Evolutionary conservation across 1,284 basidiomycete species (phyloP).

Genomic region (Sporisorium sorghi): DNA sequence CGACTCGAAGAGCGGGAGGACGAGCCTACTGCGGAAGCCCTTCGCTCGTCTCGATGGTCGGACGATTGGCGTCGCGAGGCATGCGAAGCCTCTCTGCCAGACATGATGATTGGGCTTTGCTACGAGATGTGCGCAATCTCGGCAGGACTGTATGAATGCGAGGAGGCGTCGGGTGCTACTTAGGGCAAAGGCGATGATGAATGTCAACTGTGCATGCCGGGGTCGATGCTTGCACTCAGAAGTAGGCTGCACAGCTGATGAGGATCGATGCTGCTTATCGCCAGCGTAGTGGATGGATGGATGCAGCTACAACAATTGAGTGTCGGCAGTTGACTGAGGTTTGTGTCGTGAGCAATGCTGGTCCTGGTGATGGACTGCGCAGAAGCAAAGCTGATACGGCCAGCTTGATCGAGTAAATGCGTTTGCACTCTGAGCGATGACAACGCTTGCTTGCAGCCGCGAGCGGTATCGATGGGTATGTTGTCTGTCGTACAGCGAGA

Average conservation of each 20-base stretch:
- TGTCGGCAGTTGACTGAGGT: too few species aligned
- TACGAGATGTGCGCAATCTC: not conserved
- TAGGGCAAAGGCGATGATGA: not conserved
- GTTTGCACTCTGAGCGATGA: too few species aligned
- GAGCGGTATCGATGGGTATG: too few species aligned
- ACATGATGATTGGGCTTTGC: conserved; percentile 7
- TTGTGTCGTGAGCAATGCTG: too few species aligned
- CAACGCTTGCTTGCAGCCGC: too few species aligned
- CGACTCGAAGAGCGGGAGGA: conserved; percentile 41
- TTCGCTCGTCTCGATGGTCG: conserved; percentile 21
- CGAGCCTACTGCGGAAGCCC: conserved; percentile 11
- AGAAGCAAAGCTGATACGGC: too few species aligned
- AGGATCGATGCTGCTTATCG: not conserved
- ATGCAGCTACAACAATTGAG: too few species aligned
- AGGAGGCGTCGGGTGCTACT: not conserved
- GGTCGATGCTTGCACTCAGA: conserved; percentile 6
- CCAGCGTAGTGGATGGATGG: not conserved
- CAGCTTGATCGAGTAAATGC: too few species aligned
- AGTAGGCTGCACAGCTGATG: not conserved
- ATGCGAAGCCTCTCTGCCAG: conserved; percentile 25
- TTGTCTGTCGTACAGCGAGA: too few species aligned
- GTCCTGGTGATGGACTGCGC: too few species aligned
- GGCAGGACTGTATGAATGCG: not conserved
- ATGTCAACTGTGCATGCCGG: conserved; percentile 7
- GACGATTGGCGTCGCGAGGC: conserved; percentile 37